Evolutionary conservation across 345 rosid genomes (phyloP), one percentile per base, ranked within the genome.

Genomic region (Gossypium longicalyx): DNA sequence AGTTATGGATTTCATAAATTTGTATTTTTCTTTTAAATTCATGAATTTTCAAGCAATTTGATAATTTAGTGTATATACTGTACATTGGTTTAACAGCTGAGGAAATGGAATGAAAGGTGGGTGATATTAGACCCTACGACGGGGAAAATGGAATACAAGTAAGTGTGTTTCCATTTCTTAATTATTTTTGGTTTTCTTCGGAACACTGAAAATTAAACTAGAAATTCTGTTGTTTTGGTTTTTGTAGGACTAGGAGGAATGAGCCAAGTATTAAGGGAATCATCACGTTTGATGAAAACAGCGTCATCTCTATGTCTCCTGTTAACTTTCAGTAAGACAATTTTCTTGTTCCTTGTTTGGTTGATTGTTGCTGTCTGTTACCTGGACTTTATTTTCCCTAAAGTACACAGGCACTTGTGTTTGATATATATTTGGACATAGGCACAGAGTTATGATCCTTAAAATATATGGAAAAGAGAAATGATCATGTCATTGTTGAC

Each of bases 51-150:
- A 68, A 52, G 23, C 29, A 41, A 71, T 54, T 56, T 71, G 74
- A 29, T 7, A 2, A 71, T 41, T 73, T 29, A 74, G 8, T 51
- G 12, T 51, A 22, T 62, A 41, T 68, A 23, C 16, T 79, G 62
- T 64, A 11, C 38, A 48, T 17, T 72, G 6, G 59, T 57, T 78
- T 77, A 63, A n/a, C 75, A 91, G 99, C 81, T 93, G 84, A 87
- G 93, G 79, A 96, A 96, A 83, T 96, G 99, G 99, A 96, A 96
- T 15, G 99, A 93, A 75, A 78, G 99, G 45, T 96, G 99, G 99
- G 92, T 91, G 44, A 93, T 89, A 72, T 88, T 96, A 65, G 98
- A 96, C 78, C 99, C 99, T 12, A 96, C 98, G 2, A 96, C 95
- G 1, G 97, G 98, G 70, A 91, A 87, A 82, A 93, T 93, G 97